phyloP scores from a whole-genome alignment of 2,329 filamentous ascomycete genomes.

The Aspergillus ustus region DNA sequence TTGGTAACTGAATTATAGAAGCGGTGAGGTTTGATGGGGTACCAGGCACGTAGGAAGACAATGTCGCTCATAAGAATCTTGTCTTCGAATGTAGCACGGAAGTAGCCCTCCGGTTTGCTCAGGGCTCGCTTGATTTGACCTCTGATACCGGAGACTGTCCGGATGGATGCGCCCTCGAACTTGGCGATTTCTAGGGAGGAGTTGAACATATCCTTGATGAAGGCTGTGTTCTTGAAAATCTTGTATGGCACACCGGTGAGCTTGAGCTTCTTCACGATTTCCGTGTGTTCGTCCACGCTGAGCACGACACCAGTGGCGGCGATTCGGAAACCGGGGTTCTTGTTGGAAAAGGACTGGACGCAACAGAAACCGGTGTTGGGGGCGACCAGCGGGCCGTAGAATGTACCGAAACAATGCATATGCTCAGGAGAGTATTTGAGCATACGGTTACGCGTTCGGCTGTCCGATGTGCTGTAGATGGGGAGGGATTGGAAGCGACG shows the following conservation, averaged over 20 bases:
- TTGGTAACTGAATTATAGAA: conserved; percentile 98
- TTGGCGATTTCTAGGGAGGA: conserved; percentile 93
- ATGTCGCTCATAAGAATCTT: conserved; percentile 97
- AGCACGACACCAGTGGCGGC: conserved; percentile 92
- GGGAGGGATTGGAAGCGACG: conserved; percentile 90
- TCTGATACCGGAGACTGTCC: conserved; percentile 91
- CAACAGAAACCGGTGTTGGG: conserved; percentile 96
- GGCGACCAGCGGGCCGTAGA: conserved; percentile 92
- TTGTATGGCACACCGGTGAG: conserved; percentile 92
- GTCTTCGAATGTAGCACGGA: conserved; percentile 97
- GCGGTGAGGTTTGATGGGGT: conserved; percentile 88
- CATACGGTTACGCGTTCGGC: conserved; percentile 92
- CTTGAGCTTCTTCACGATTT: conserved; percentile 99
- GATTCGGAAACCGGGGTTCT: conserved; percentile 88
- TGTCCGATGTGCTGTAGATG: conserved; percentile 94
- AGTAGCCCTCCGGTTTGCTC: conserved; percentile 90
- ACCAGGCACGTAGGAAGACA: conserved; percentile 95
- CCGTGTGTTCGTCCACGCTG: conserved; percentile 90
- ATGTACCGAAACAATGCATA: conserved; percentile 97
- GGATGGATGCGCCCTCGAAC: conserved; percentile 94
- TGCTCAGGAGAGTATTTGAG: conserved; percentile 99
- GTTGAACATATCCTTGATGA: conserved; percentile 98
- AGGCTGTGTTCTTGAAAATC: conserved; percentile 99
- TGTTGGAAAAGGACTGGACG: conserved; percentile 84
- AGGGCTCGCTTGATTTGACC: conserved; percentile 97